These are phyloP conservation scores for Kodamaea hsintzibuensis DNA, from an alignment of 805 yeast genomes.

Conservation along the genomic window DNA sequence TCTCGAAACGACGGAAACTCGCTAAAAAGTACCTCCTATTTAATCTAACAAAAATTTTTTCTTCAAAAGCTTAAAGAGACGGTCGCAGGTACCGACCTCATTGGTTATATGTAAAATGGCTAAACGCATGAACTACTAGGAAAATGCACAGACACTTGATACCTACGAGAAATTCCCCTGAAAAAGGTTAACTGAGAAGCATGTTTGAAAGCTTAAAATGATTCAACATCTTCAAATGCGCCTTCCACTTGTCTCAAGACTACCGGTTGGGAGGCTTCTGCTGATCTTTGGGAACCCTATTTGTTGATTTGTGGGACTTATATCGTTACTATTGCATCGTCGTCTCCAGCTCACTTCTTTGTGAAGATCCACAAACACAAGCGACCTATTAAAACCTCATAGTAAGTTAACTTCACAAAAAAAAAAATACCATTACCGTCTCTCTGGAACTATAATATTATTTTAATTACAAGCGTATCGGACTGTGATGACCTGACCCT, in stretches of 20 bases:
- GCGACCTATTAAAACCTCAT: background rate
- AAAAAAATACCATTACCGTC: constrained; percentile 3
- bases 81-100: background rate
- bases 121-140: background rate
- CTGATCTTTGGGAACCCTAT: background rate
- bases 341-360: background rate
- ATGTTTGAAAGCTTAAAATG: background rate
- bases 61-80: background rate
- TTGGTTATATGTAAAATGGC: background rate
- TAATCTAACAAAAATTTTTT: background rate
- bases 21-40: background rate
- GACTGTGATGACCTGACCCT: background rate
- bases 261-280: too few species aligned
- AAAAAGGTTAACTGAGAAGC: background rate
- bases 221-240: too few species aligned
- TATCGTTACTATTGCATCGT: background rate
- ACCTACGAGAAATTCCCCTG: background rate
- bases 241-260: too few species aligned
- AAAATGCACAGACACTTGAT: background rate
- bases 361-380: background rate
- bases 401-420: background rate
- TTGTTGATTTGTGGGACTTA: background rate
- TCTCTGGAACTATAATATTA: background rate
- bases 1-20: background rate
- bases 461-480: background rate